Evolutionary conservation across 345 rosid genomes (phyloP).

Genomic region (Citrus medica): DNA sequence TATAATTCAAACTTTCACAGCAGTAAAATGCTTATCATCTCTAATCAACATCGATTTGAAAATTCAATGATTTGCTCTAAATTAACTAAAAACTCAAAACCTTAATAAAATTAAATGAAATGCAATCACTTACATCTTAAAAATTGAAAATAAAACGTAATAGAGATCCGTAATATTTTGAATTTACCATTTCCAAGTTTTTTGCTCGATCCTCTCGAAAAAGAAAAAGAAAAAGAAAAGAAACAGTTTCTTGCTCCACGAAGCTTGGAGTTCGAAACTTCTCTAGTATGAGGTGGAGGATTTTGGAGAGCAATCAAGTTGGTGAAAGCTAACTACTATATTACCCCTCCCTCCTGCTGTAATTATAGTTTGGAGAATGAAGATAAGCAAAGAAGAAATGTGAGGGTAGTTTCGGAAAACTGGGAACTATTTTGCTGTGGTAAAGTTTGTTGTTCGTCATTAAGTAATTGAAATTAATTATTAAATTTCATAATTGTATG

Average conservation of each 20-base stretch:
- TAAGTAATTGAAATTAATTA: background rate
- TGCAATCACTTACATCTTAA: background rate
- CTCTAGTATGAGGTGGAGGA: background rate
- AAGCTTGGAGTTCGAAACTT: background rate
- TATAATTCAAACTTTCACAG: background rate
- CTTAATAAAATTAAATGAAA: background rate
- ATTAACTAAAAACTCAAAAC: background rate
- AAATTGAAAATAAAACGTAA: background rate
- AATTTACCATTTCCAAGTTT: constrained; percentile 5
- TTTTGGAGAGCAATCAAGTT: background rate
- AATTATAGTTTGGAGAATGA: too few species aligned
- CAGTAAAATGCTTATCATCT: background rate
- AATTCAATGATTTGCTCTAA: background rate
- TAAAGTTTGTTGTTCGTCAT: background rate
- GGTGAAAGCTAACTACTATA: background rate
- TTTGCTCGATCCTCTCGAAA: too few species aligned
- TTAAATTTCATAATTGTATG: background rate
- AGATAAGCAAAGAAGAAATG: too few species aligned
- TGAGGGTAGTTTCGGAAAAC: background rate
- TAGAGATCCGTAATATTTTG: background rate
- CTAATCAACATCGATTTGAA: too few species aligned
- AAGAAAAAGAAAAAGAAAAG: too few species aligned
- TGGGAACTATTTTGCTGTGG: background rate
- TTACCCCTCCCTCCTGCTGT: background rate
- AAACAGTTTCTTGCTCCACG: background rate